Conservation (phyloP, 148 eudicot genomes). For the Polygonum maritimum region DNA sequence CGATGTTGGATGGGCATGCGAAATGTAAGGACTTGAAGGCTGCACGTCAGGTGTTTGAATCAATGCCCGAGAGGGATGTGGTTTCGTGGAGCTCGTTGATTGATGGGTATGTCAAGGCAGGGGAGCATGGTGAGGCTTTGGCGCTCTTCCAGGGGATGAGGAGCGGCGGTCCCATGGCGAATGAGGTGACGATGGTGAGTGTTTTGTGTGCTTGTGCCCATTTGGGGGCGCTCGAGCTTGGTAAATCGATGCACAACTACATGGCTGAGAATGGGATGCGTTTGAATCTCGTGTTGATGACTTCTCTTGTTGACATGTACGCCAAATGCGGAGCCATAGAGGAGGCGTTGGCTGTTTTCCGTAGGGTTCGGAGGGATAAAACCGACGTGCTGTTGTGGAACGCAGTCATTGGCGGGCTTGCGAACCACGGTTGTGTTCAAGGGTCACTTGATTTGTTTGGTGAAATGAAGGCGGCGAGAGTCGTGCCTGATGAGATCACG, state of each 20-base stretch:
- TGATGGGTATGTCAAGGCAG: constrained; percentile 76
- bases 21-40: constrained; percentile 55
- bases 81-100: constrained; percentile 89
- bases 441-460: constrained; percentile 45
- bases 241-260: constrained; percentile 52
- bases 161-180: constrained; percentile 41
- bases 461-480: constrained; percentile 46
- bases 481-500: constrained; percentile 66
- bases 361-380: constrained; percentile 26
- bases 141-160: constrained; percentile 51
- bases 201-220: constrained; percentile 84
- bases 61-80: constrained; percentile 57
- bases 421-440: constrained; percentile 54
- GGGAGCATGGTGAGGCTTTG: constrained; percentile 54
- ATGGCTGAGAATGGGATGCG: constrained; percentile 42
- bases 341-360: constrained; percentile 57
- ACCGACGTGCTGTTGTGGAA: constrained; percentile 82
- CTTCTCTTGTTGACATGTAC: constrained; percentile 88
- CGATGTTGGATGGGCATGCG: constrained; percentile 67
- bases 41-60: constrained; percentile 52
- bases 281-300: constrained; percentile 45
- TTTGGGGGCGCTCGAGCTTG: constrained; percentile 75
- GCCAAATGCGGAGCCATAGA: constrained; percentile 83
- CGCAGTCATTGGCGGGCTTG: constrained; percentile 81
- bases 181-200: constrained; percentile 94